Base-by-base conservation (phyloP, 306 rosid species). In the Cucurbita maxima region DNA sequence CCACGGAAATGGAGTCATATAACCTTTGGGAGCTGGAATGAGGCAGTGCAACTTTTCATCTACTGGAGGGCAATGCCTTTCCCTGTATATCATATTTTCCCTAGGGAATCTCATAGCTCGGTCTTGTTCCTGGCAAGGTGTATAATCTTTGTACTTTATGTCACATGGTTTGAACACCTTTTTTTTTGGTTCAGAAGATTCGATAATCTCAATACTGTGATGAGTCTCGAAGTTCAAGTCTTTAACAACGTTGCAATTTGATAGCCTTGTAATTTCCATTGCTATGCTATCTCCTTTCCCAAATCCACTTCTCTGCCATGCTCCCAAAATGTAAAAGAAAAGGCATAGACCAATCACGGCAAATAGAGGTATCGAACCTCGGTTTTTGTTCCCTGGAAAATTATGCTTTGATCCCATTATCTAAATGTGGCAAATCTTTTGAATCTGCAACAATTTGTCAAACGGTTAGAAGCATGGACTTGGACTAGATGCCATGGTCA, bases 61-160 rank as follows among this genome's bases (percentile, higher is more conserved):
- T 72, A 82, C 81, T 40, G 93, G 72, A 13, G 99, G 99, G 71
- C 99, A 95, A 82, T 95, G 99, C 71, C 99, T 89, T 80, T 95
- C 99, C 83, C 99, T 86, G 82, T 95, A 95, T 76, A 89, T 81
- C 97, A 95, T 95, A 83, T 91, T 87, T 62, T 91, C 97, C 81
- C 99, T 95, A 0, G 99, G 92, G 86, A 91, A 95, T 54, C 37
- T 81, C 99, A 95, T 94, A 51, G 99, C 99, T 67, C 89, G 87
- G 78, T 91, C 97, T 83, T 95, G 99, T 75, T 95, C 97, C 70
- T 95, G 99, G 83, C 99, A 95, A 76, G 99, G 99, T 18, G 99
- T 95, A 75, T 95, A 91, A 84, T 95, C 99, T 37, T 74, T 72
- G 59, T 79, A 87, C 76, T 80, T 62, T 11, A 72, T 68, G 77